These are phyloP conservation scores for Coccinonectria pachysandricola DNA, from an alignment of 2,329 filamentous ascomycete species.

Conservation along the genomic window DNA sequence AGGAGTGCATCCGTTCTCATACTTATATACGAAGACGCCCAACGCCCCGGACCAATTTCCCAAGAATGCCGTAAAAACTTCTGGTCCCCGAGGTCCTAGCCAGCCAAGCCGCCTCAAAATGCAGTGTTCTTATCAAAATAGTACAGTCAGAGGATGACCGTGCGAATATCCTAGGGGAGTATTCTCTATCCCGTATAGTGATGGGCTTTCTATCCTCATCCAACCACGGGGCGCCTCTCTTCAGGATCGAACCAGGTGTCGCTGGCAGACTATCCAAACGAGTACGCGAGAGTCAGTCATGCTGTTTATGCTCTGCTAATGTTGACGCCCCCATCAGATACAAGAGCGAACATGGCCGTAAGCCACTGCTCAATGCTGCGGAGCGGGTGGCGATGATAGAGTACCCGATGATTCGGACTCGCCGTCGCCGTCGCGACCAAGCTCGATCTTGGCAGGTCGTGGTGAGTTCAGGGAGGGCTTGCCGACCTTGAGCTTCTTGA, in stretches of 20 bases:
- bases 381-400: conserved; percentile 40
- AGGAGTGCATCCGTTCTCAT: conserved; percentile 14
- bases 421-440: conserved; percentile 37
- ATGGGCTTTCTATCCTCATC: too few species aligned
- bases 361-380: too few species aligned
- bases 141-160: conserved; percentile 12
- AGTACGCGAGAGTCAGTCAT: too few species aligned
- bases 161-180: too few species aligned
- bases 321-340: too few species aligned
- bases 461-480: conserved; percentile 39
- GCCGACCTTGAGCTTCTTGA: conserved; percentile 33
- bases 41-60: conserved; percentile 19
- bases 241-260: too few species aligned
- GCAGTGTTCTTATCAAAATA: conserved; percentile 16
- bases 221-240: too few species aligned
- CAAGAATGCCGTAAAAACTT: conserved; percentile 18
- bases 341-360: too few species aligned
- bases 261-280: too few species aligned
- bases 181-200: too few species aligned
- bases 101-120: conserved; percentile 16
- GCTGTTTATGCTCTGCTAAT: too few species aligned
- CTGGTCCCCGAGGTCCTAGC: conserved; percentile 17
- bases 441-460: conserved; percentile 33
- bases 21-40: conserved; percentile 16
- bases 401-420: conserved; percentile 48